A percentile compares a stretch with the other conserved stretches of the same genome.
phyloP scores from a whole-genome alignment of 2,329 filamentous ascomycete genomes.

The Botrytis galanthina region DNA sequence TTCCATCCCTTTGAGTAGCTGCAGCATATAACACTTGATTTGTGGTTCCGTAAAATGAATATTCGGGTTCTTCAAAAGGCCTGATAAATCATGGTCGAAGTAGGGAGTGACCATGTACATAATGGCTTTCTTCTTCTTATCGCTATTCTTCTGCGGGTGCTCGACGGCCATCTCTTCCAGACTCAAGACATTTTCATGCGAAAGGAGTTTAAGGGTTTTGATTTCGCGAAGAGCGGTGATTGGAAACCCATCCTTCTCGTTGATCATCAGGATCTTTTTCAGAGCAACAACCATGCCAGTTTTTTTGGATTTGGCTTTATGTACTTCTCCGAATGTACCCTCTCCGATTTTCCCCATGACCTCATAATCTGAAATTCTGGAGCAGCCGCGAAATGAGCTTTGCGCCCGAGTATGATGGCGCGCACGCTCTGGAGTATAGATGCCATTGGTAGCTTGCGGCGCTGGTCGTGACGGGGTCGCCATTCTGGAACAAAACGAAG shows the following conservation, averaged over 20 bases:
- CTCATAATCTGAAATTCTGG: constrained; percentile 76
- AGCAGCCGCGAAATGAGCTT: constrained; percentile 71
- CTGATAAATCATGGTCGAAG: constrained; percentile 98
- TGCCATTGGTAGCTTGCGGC: constrained; percentile 29
- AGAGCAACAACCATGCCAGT: constrained; percentile 77
- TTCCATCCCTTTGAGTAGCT: constrained; percentile 82
- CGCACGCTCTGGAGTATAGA: constrained; percentile 27
- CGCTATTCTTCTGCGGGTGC: constrained; percentile 54
- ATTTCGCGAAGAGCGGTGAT: constrained; percentile 97
- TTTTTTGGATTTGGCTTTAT: constrained; percentile 77
- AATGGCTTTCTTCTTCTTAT: constrained; percentile 77
- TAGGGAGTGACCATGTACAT: constrained; percentile 99
- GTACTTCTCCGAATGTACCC: constrained; percentile 96
- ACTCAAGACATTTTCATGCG: constrained; percentile 80
- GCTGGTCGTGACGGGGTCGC: constrained; percentile 21
- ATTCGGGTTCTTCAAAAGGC: constrained; percentile 89
- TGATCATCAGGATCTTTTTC: constrained; percentile 99
- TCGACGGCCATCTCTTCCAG: constrained; percentile 98
- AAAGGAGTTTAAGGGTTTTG: constrained; percentile 94
- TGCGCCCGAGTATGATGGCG: constrained; percentile 24
- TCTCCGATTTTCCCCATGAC: constrained; percentile 83
- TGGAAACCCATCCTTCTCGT: constrained; percentile 99
- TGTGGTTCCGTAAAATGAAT: constrained; percentile 85
- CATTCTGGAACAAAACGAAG: constrained; percentile 7
- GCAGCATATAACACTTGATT: constrained; percentile 97